These are phyloP conservation scores for Helichrysum umbraculigerum DNA, from an alignment of 129 eudicot genomes.

Conservation along the genomic window DNA sequence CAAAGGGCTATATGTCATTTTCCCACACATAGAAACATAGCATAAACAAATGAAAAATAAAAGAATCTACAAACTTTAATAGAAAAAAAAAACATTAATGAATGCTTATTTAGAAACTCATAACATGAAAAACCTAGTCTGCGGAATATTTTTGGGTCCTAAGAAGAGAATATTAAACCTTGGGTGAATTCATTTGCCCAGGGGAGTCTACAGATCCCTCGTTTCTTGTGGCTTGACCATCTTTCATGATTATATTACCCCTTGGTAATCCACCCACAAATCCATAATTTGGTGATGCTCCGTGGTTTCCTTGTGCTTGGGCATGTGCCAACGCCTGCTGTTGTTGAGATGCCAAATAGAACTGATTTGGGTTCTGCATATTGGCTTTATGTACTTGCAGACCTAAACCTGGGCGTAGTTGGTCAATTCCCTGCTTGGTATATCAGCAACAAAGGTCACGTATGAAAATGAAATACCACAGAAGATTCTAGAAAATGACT, in stretches of 20 bases:
- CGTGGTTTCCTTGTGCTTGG: conserved; percentile 78
- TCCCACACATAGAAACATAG: not conserved
- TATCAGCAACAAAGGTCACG: conserved; percentile 21
- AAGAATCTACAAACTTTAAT: not conserved
- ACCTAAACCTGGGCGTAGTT: conserved; percentile 67
- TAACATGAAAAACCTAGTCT: conserved; percentile 8
- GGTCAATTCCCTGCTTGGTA: conserved; percentile 75
- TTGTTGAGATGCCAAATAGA: conserved; percentile 81
- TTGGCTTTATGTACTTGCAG: conserved; percentile 80
- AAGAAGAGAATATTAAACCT: conserved; percentile 45
- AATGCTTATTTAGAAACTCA: not conserved
- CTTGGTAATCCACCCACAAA: conserved; percentile 73
- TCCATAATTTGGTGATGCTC: conserved; percentile 72
- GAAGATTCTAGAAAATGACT: conserved; percentile 2
- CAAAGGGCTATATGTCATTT: not conserved
- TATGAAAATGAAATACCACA: not conserved
- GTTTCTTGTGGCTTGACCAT: conserved; percentile 78
- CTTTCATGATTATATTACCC: conserved; percentile 76
- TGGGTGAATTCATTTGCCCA: conserved; percentile 79
- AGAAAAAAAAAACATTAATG: not conserved
- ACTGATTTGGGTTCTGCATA: conserved; percentile 77
- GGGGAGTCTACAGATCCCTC: conserved; percentile 94
- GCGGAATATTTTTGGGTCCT: conserved; percentile 16
- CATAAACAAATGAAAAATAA: not conserved
- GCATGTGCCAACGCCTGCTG: conserved; percentile 88